Evolutionary conservation across 306 rosid genomes (phyloP), one percentile per base, ranked within the genome.

Genomic region (Lotus japonicus): DNA sequence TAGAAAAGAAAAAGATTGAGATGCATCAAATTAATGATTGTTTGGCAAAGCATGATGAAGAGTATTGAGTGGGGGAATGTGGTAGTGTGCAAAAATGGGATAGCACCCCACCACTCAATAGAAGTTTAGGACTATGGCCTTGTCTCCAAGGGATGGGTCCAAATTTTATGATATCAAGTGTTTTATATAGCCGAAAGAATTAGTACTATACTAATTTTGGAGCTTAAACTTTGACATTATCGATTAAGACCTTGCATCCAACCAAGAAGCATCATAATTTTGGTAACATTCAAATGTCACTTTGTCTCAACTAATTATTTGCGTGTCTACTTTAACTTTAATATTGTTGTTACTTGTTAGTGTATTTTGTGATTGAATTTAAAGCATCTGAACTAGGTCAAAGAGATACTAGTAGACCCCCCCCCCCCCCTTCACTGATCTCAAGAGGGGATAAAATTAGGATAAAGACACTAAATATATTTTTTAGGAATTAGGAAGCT

Each of bases 21-120:
- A 11, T 38, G 49, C 48, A 74, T n/a, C 53, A 69, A n/a, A n/a
- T n/a, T n/a, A 80, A 68, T 31, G 73, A 59, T 45, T 12, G 55
- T 79, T 79, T 35, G 11, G 51, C 6, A 68, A 75, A 52, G 60
- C 53, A 81, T 58, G 77, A 71, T 53, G 64, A 56, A 62, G 74
- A 57, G 75, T 57, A 68, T 11, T 64, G 2, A 70, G 75, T 64
- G 70, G 83, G 77, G 43, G 58, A 43, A 16, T 69, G 72, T 68
- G 52, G 66, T 42, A 33, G 12, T 52, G 52, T 62, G 54, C 54
- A 53, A 51, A 38, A 49, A 50, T 68, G 16, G 39, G 13, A 11
- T 39, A 31, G 42, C 55, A 41, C 76, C 71, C 75, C 64, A 60
- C 70, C 48, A 64, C 49, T 41, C 9, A 39, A 33, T 16, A 64